Base-by-base conservation (phyloP, 2,329 filamentous ascomycete genomes). In the Colletotrichum sp. region DNA sequence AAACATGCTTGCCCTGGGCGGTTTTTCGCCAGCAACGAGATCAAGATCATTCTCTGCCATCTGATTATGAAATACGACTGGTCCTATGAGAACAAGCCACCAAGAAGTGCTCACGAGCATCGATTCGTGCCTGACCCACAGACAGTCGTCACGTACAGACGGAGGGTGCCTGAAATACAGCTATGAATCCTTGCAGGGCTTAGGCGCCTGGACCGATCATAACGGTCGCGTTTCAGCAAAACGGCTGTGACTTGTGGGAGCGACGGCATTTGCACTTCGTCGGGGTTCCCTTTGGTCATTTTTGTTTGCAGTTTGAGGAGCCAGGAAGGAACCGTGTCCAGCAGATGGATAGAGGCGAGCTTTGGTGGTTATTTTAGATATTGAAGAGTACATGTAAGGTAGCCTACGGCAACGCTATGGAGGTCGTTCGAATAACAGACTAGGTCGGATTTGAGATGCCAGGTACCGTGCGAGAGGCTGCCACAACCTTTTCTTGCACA, bases 401-500 rank as follows among this genome's bases (percentile, higher is more conserved):
- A n/a, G n/a, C n/a, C 44, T 48, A 48, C 2, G 6, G n/a, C 4
- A 22, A 12, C 5, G 9, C n/a, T n/a, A 4, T 22, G 1, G 44
- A 22, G 5, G 18, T 10, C 39, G 3, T 12, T 12, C 2, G 2
- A 22, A 48, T 13, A 10, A 6, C 4, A 6, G n/a, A 48, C 10
- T 22, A 7, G 18, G 5, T 48, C 18, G 18, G 12, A 7, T 48
- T 48, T 22, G 39, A 44, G 39, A 9, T 9, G 8, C 18, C 39
- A 48, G 7, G 18, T 7, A 0, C 44, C 2, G 18, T 1, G 5
- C n/a, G n/a, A 48, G 10, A 22, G 18, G 44, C 5, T 22, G 0
- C 1, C 39, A n/a, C n/a, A n/a, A n/a, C n/a, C n/a, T n/a, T n/a
- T n/a, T n/a, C n/a, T n/a, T n/a, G n/a, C n/a, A n/a, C n/a, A n/a